Evolutionary conservation across 2,329 filamentous ascomycete species (phyloP), one percentile per base, ranked within the genome.

Genomic region (Neopestalotiopsis rosae): DNA sequence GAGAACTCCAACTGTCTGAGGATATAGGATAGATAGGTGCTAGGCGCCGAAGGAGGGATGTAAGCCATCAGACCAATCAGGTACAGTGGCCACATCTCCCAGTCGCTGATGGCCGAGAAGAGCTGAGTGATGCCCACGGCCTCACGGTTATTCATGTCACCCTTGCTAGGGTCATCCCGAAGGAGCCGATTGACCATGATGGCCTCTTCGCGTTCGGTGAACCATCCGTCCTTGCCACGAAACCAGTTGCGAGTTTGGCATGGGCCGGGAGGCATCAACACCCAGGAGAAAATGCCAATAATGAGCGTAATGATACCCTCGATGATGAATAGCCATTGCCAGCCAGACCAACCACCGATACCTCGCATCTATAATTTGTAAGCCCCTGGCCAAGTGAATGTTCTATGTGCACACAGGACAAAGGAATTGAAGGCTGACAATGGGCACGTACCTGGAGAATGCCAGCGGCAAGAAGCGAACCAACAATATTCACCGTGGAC

Each of bases 61-160:
- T 87, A 86, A 69, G 86, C 85, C 0, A 81, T 78, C 1, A 90
- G 77, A 3, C 88, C 87, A 14, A 90, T 77, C 24, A 87, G 72
- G 71, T 89, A 89, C 4, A 87, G 72, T 0, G 86, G 86, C 79
- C 80, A 81, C 45, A 82, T 72, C 42, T 81, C 79, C 68, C 85
- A 89, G 70, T 90, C 89, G 4, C 79, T 80, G 0, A 89, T 76
- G 4, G 84, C 84, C 34, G 86, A 76, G 83, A 85, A 88, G 1
- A 90, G 81, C 1, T 83, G 78, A 3, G 76, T 79, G 0, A 80
- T 81, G 0, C 85, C 87, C 42, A 90, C 84, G 0, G 85, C 84
- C 74, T 90, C 80, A 5, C 88, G 84, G 71, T 90, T 90, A 74
- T 90, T 87, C 87, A 91, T 89, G 65, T 84, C 83, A 67, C 86